phyloP scores from a whole-genome alignment of 2,329 filamentous ascomycete genomes.

The Sporothrix sp. region DNA sequence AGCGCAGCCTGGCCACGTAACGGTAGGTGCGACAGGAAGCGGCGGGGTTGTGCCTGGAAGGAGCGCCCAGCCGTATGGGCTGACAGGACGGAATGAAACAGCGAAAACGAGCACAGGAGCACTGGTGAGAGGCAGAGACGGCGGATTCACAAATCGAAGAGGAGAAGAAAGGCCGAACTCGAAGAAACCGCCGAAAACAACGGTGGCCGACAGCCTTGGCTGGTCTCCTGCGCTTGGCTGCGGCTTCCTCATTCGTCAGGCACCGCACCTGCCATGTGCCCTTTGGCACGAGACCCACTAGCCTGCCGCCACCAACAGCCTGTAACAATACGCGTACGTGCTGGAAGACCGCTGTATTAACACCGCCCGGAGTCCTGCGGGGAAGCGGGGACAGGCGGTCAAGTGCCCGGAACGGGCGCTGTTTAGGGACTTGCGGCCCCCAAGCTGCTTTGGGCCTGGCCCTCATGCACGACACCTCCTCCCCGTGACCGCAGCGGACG shows the following conservation, averaged over 20 bases:
- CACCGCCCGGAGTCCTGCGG: not conserved
- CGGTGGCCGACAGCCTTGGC: not conserved
- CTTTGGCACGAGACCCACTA: conserved; percentile 6
- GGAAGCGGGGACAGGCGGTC: not conserved
- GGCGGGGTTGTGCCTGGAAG: not conserved
- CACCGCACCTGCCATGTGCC: not conserved
- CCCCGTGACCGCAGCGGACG: too few relatives aligned
- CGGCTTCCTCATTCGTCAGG: not conserved
- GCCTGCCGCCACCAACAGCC: not conserved
- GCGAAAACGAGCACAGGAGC: not conserved
- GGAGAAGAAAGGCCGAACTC: not conserved
- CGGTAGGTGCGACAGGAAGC: not conserved
- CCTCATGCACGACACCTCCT: too few relatives aligned
- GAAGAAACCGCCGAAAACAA: not conserved
- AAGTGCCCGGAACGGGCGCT: too few relatives aligned
- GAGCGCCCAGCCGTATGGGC: not conserved
- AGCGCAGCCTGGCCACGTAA: not conserved
- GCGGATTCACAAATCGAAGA: not conserved
- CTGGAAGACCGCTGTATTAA: not conserved
- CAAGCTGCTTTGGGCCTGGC: too few relatives aligned
- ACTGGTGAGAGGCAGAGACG: not conserved
- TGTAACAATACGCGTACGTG: too few relatives aligned
- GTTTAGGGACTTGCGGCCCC: too few relatives aligned
- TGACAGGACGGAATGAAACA: not conserved
- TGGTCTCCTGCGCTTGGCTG: not conserved